A percentile compares a stretch with the other conserved stretches of the same genome.
Conservation (phyloP, 140 eudicot genomes). For the Stevia rebaudiana region DNA sequence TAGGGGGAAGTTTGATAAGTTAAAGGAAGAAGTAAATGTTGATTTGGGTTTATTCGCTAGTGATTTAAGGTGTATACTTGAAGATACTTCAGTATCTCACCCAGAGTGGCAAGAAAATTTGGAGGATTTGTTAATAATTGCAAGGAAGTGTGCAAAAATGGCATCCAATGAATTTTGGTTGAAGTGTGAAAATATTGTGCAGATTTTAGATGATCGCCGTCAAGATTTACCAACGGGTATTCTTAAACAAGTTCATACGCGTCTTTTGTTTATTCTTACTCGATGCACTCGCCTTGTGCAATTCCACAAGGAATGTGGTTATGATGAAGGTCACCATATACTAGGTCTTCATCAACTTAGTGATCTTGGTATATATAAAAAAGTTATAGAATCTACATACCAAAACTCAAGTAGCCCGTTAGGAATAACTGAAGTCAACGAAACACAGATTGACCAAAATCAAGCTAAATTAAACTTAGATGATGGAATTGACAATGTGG, state of each 20-base stretch:
- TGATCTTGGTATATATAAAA: constrained; percentile 76
- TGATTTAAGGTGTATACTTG: constrained; percentile 69
- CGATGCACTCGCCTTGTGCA: constrained; percentile 98
- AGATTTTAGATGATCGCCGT: constrained; percentile 80
- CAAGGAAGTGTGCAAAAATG: constrained; percentile 86
- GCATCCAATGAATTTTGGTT: constrained; percentile 79
- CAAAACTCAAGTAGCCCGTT: constrained; percentile 32
- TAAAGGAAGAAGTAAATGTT: constrained; percentile 79
- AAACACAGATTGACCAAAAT: constrained; percentile 29
- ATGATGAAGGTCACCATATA: constrained; percentile 65
- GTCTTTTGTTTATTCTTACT: constrained; percentile 81
- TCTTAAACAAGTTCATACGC: constrained; percentile 81
- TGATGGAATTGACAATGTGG: constrained; percentile 33
- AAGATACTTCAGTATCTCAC: constrained; percentile 54
- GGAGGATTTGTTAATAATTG: constrained; percentile 73
- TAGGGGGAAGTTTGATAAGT: constrained; percentile 75
- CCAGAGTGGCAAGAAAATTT: constrained; percentile 71
- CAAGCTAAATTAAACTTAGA: constrained; percentile 28
- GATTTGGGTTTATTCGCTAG: constrained; percentile 84
- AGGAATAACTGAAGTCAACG: constrained; percentile 34
- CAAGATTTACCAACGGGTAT: constrained; percentile 89
- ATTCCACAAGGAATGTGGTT: constrained; percentile 90
- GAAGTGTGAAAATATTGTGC: constrained; percentile 86
- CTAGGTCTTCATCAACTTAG: constrained; percentile 72
- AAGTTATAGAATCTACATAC: constrained; percentile 31